Evolutionary conservation across 2,329 filamentous ascomycete species (phyloP).

Genomic region (Epichloe brachyelytri): DNA sequence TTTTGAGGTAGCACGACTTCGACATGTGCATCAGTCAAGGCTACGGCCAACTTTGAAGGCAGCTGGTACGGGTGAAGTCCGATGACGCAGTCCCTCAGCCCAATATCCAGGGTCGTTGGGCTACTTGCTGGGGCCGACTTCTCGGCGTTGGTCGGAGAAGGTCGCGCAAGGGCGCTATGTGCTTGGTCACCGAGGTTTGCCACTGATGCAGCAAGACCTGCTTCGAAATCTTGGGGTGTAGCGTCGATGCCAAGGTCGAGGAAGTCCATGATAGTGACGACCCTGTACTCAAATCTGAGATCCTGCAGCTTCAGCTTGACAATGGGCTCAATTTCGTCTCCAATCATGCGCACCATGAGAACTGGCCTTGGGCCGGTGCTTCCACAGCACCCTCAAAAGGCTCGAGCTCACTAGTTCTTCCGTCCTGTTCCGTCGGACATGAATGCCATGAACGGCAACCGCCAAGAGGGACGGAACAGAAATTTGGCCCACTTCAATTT

Average conservation of each 20-base stretch:
- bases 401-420: constrained; percentile 58
- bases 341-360: constrained; percentile 79
- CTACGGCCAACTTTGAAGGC: constrained; percentile 62
- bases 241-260: constrained; percentile 56
- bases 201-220: constrained; percentile 66
- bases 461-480: constrained; percentile 73
- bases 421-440: constrained; percentile 47
- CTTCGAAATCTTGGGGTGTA: constrained; percentile 60
- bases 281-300: constrained; percentile 74
- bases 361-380: constrained; percentile 29
- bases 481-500: constrained; percentile 67
- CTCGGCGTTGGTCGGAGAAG: constrained; percentile 8
- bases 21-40: constrained; percentile 66
- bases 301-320: constrained; percentile 82
- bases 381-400: constrained; percentile 15
- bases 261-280: constrained; percentile 69
- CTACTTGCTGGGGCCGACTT: constrained; percentile 28
- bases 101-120: constrained; percentile 57
- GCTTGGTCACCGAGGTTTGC: constrained; percentile 59
- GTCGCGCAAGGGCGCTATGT: constrained; percentile 31
- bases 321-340: constrained; percentile 85
- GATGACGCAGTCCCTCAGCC: constrained; percentile 67
- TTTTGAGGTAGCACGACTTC: constrained; percentile 54
- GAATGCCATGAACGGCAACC: constrained; percentile 53
- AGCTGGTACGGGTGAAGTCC: constrained; percentile 72